A percentile compares a stretch with the other conserved stretches of the same genome.
Conservation (phyloP, 2,329 filamentous ascomycete species). For the Pseudogymnoascus sp. region DNA sequence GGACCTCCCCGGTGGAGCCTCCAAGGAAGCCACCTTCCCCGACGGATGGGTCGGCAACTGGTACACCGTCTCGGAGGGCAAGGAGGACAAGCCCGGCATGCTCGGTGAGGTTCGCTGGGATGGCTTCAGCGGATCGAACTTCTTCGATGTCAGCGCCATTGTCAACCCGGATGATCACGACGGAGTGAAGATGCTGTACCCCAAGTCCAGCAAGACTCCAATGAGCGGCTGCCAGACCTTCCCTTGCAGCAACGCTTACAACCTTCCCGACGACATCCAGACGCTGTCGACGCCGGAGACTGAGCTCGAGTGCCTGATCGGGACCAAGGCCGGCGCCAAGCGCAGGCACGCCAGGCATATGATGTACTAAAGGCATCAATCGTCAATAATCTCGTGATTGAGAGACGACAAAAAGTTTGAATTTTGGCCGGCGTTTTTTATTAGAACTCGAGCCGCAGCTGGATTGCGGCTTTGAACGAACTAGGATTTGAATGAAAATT, state of each 20-base stretch:
- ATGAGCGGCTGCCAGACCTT: slow-evolving; percentile 46
- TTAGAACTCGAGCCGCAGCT: neutral
- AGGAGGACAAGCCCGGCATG: slow-evolving; percentile 39
- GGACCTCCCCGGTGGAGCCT: slow-evolving; percentile 21
- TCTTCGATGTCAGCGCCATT: slow-evolving; percentile 54
- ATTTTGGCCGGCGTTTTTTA: slow-evolving; percentile 1
- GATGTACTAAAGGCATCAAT: neutral
- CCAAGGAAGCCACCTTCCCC: slow-evolving; percentile 35
- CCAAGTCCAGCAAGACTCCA: slow-evolving; percentile 30
- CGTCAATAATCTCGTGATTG: neutral
- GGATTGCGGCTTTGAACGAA: neutral
- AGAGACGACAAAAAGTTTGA: slow-evolving; percentile 4
- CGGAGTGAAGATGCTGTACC: slow-evolving; percentile 50
- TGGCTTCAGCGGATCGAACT: slow-evolving; percentile 42
- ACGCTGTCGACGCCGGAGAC: slow-evolving; percentile 44
- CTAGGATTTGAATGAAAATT: neutral
- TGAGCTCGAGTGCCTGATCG: slow-evolving; percentile 40
- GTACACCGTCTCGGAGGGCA: slow-evolving; percentile 41
- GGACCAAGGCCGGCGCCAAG: slow-evolving; percentile 18
- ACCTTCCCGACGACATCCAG: slow-evolving; percentile 46
- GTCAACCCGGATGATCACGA: slow-evolving; percentile 43
- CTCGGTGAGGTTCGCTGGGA: slow-evolving; percentile 46
- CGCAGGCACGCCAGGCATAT: slow-evolving; percentile 14
- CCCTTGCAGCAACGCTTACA: slow-evolving; percentile 50
- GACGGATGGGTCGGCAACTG: slow-evolving; percentile 37